Evolutionary conservation across 225 moss, liverwort and hornwort species (phyloP), one percentile per base, ranked within the genome.

Genomic region (Anthoceros angustus): DNA sequence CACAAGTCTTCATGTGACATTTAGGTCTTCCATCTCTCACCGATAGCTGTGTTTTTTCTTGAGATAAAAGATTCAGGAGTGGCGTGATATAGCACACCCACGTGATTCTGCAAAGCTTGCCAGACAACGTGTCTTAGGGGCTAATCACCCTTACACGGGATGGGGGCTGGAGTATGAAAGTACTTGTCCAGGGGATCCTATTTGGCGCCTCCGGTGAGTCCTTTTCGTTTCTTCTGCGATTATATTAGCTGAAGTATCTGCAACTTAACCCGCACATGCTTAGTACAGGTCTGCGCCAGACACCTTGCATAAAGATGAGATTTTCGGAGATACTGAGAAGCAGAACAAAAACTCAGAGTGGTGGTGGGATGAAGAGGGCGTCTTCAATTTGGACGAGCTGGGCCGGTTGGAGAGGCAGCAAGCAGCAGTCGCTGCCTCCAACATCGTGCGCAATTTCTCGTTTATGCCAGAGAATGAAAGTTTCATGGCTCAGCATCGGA

Each of bases 311-410:
- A 73, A 62, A 66, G 84, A 82, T 20, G 84, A 84, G 64, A 72
- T 66, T 11, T 69, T 67, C 10, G 63, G 49, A 5, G 77, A 71
- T 61, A 70, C 61, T 5, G 71, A 62, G 24, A 80, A 77, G 61
- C 70, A 65, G 61, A 73, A 73, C 61, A 79, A 79, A 72, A 49
- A 73, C 50, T 69, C 78, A 63, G 88, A 85, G 42, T 95, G 94
- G 94, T 95, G 94, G 79, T 95, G 88, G 94, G 91, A 91, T 64
- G 94, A 95, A 79, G 94, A 95, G 74, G 86, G 91, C 6, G 75
- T 95, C 12, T 95, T 95, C 70, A 95, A 95, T 74, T 72, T 95
- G 40, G 91, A 95, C 25, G 94, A 95, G 72, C 67, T 88, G n/a
- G 91, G 94, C 42, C 85, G 94, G 6, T 72, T 86, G 43, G 94